Base-by-base conservation (phyloP, 73 alveolate genomes). In the Symbiodinium natans region DNA sequence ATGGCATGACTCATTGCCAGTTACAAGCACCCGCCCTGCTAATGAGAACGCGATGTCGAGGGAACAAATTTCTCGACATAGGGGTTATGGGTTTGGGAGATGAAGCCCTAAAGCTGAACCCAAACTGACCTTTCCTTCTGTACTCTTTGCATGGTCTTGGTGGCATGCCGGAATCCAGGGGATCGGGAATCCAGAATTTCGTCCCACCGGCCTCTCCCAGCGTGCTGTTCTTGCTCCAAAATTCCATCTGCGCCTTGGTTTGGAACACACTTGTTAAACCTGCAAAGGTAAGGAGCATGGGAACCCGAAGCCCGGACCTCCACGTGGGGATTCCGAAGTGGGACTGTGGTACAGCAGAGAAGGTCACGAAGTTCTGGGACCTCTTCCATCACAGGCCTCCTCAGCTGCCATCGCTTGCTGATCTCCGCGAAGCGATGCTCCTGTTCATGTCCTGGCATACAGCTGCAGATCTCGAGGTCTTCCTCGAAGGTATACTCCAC, bases 171-270 rank as follows among this genome's bases (percentile, higher is more conserved):
- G n/a, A n/a, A n/a, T n/a, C n/a, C n/a, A n/a, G n/a, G n/a, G n/a
- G n/a, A n/a, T n/a, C n/a, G n/a, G n/a, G n/a, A n/a, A n/a, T n/a
- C n/a, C n/a, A n/a, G n/a, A n/a, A n/a, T n/a, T n/a, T n/a, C n/a
- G n/a, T n/a, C n/a, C n/a, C n/a, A n/a, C n/a, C n/a, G 80, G 80
- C 80, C 80, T 63, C 36, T 23, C 80, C 80, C 29, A 63, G 80
- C 38, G 40, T 2, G 36, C 80, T 63, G 80, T 63, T 63, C 80
- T 63, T 63, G 80, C 80, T 63, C 80, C 80, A 63, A 6, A 63
- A 63, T 2, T 27, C 38, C 80, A 63, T 63, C 33, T 63, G 80
- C 13, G 80, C 80, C 80, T 46, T 46, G 6, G 59, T 13, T 13
- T 46, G 59, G 21, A 46, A 9, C 13, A 9, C 13, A 6, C 59